A percentile compares a stretch with the other conserved stretches of the same genome.
These are phyloP conservation scores for Acer saccharum DNA, from an alignment of 345 rosid species.

Conservation along the genomic window DNA sequence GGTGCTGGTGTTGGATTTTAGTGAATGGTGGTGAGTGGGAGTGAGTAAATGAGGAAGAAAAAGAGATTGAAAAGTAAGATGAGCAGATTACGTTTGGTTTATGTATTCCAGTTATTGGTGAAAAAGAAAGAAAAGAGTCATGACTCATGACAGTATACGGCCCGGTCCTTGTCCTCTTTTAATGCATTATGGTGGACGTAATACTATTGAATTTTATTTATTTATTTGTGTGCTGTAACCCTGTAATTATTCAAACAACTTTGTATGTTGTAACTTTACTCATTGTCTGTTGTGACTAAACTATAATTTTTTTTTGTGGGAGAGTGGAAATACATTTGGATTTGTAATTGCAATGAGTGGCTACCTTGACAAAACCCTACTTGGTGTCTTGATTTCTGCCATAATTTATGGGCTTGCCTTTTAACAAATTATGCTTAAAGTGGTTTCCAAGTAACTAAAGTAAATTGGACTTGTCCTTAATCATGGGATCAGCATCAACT, in stretches of 20 bases:
- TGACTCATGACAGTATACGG: background rate
- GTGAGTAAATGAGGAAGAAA: slow-evolving; percentile 3
- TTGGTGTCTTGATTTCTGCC: slow-evolving; percentile 23
- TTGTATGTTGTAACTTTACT: background rate
- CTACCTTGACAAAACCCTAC: background rate
- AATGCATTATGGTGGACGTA: slow-evolving; percentile 5
- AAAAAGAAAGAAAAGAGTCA: background rate
- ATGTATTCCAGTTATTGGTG: slow-evolving; percentile 4
- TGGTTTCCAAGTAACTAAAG: background rate
- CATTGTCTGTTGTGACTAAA: background rate
- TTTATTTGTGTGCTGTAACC: background rate
- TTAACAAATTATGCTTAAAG: slow-evolving; percentile 4
- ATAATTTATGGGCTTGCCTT: slow-evolving; percentile 20
- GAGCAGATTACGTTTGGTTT: slow-evolving; percentile 6
- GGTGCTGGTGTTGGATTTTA: slow-evolving; percentile 13
- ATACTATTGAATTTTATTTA: background rate
- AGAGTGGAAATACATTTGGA: background rate
- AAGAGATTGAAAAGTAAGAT: background rate
- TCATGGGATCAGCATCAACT: background rate
- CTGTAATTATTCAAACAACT: background rate
- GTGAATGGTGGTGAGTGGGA: slow-evolving; percentile 11
- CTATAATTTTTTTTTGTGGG: background rate
- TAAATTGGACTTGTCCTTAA: background rate
- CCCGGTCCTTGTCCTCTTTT: slow-evolving; percentile 22
- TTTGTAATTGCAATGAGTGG: background rate